Evolutionary conservation across 805 yeast species (phyloP).

Genomic region (Komagataella pseudopastoris): DNA sequence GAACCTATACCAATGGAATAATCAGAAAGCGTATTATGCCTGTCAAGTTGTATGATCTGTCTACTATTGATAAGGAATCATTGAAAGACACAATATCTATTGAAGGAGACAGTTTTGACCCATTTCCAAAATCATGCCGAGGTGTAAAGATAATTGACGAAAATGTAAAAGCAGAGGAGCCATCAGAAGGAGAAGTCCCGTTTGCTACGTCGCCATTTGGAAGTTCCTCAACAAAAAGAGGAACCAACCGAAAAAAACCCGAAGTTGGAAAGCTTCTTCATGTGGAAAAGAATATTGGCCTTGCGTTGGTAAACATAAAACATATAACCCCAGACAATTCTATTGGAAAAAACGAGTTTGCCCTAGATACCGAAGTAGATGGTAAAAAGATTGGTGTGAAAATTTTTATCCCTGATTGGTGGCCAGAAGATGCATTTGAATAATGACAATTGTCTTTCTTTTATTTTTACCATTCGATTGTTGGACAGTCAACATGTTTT

Average conservation of each 20-base stretch:
- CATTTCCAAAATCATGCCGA: background rate
- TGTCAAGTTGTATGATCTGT: constrained; percentile 22
- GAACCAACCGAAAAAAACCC: constrained; percentile 15
- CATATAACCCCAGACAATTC: constrained; percentile 14
- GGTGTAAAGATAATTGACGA: background rate
- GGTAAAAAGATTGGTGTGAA: constrained; percentile 25
- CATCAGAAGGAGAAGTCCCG: background rate
- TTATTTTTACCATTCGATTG: too few species aligned
- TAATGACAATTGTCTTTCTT: constrained; percentile 1
- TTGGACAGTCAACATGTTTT: background rate
- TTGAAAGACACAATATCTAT: background rate
- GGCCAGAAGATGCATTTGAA: constrained; percentile 35
- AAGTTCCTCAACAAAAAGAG: constrained; percentile 14
- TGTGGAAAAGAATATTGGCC: constrained; percentile 45
- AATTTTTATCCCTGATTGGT: constrained; percentile 59
- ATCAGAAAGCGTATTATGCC: constrained; percentile 80
- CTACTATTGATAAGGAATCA: constrained; percentile 1
- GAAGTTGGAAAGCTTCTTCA: constrained; percentile 52
- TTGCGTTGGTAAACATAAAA: constrained; percentile 39
- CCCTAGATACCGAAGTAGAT: constrained; percentile 6
- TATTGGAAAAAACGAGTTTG: constrained; percentile 11
- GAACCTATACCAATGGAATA: constrained; percentile 74
- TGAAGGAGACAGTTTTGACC: background rate
- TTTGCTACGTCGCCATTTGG: constrained; percentile 26
- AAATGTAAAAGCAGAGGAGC: background rate